Conservation (phyloP, 192 early-diverging fungal species). For the Piromyces sp. region DNA sequence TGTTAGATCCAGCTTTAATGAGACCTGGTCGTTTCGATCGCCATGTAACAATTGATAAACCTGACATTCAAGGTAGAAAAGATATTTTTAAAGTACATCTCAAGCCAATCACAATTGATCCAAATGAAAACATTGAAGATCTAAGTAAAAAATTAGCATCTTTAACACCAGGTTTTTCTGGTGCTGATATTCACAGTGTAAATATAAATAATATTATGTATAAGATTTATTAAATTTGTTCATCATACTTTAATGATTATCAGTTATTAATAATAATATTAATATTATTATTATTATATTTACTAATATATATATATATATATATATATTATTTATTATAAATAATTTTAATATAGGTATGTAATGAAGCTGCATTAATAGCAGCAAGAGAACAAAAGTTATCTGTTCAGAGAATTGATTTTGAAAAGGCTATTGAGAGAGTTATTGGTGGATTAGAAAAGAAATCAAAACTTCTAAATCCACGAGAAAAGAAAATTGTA, state of each 20-base stretch:
- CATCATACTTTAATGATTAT: too few species aligned
- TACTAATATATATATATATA: too few species aligned
- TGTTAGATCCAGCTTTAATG: constrained; percentile 85
- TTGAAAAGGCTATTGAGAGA: constrained; percentile 94
- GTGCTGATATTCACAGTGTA: constrained; percentile 65
- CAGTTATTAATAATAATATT: too few species aligned
- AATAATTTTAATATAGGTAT: constrained; percentile 50
- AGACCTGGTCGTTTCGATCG: constrained; percentile 97
- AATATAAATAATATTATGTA: background rate
- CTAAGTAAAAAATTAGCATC: constrained; percentile 78
- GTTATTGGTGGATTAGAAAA: constrained; percentile 97
- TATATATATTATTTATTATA: background rate
- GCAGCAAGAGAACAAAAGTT: constrained; percentile 73
- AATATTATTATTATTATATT: too few species aligned
- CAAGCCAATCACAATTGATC: constrained; percentile 69
- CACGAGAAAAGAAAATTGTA: constrained; percentile 96
- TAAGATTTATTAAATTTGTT: too few species aligned
- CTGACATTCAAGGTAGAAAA: constrained; percentile 91
- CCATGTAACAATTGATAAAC: constrained; percentile 89
- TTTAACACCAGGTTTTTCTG: constrained; percentile 93
- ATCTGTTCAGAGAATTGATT: constrained; percentile 67
- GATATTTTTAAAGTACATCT: constrained; percentile 94
- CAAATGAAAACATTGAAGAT: constrained; percentile 48
- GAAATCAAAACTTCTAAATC: constrained; percentile 82
- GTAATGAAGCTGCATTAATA: constrained; percentile 96